phyloP scores from a whole-genome alignment of 2,329 filamentous ascomycete species.

The Rhinocladiella similis region DNA sequence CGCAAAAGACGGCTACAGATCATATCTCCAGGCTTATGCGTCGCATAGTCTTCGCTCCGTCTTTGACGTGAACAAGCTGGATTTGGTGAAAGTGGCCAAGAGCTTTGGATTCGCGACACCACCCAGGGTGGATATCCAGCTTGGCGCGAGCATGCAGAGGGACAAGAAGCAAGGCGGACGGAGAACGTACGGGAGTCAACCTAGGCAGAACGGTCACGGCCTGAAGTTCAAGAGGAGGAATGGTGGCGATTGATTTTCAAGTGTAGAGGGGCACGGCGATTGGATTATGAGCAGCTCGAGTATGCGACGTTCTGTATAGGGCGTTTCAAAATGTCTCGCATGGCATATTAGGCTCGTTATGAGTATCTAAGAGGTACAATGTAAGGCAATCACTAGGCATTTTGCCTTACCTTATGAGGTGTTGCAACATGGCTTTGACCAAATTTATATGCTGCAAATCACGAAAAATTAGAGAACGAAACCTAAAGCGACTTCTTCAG shows the following conservation, averaged over 20 bases:
- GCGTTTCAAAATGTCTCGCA: too few relatives aligned
- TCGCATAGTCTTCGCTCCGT: conserved; percentile 80
- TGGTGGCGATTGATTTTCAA: conserved; percentile 30
- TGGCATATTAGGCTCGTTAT: too few relatives aligned
- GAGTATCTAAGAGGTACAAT: too few relatives aligned
- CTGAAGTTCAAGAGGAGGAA: conserved; percentile 55
- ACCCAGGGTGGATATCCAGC: conserved; percentile 74
- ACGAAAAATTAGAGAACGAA: background rate
- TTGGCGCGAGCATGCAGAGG: conserved; percentile 72
- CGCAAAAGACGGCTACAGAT: conserved; percentile 74
- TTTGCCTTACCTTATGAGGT: too few relatives aligned
- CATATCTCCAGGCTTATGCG: conserved; percentile 93
- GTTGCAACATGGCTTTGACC: too few relatives aligned
- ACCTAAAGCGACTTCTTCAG: background rate
- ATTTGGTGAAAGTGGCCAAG: conserved; percentile 81
- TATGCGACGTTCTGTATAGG: too few relatives aligned
- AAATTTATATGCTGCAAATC: too few relatives aligned
- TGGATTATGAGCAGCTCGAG: background rate
- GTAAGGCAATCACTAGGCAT: too few relatives aligned
- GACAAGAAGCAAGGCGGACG: conserved; percentile 70
- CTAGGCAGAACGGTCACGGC: conserved; percentile 54
- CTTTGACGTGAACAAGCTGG: conserved; percentile 79
- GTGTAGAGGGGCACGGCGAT: background rate
- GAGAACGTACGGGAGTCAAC: conserved; percentile 76
- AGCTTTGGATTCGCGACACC: conserved; percentile 77